Base-by-base conservation (phyloP, 768 basidiomycete genomes). In the Tylopilus plumbeoviolaceoides region DNA sequence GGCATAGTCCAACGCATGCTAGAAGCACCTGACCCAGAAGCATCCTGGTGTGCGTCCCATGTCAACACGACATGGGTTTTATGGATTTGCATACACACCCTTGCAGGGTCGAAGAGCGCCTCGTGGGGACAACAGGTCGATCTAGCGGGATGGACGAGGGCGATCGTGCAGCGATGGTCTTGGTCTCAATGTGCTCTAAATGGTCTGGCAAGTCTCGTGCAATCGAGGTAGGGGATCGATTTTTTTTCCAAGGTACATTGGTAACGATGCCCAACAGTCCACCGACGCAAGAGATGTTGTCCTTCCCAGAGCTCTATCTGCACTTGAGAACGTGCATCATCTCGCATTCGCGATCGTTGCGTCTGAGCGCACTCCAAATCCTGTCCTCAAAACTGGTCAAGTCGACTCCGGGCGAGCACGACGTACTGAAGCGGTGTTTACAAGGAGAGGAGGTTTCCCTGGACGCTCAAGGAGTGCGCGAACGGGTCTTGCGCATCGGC, bases 391-490 rank as follows among this genome's bases (percentile, higher is more conserved):
- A 74, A 4, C 61, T 81, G 10, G 71, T 87, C 6, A 62, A 75
- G 31, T 62, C 72, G 0, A 66, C 75, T 1, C 64, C 73, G 1
- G 77, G 75, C 40, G 72, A 74, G 14, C 64, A 72, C 15, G 85
- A 85, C 21, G 76, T 85, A 0, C 57, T 88, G 18, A 80, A 80
- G 59, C 77, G 79, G 25, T 89, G 89, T 63, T 65, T 93, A 21
- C 83, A 86, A 54, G 89, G 86, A 3, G 97, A 99, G 64, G 82
- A 90, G 53, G 82, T 89, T 5, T 73, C 88, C 2, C 65, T 97
- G 33, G 87, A 93, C 50, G 73, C 87, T 3, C 82, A 85, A 55
- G 89, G 91, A 41, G 87, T 87, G 2, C 78, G 95, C 33, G 95
- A 98, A 62, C 81, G 92, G 41, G 83, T 91, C 4, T 70, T 95